These are phyloP conservation scores for Coemansia sp. DNA, from an alignment of 192 early-diverging fungal genomes.

Conservation along the genomic window DNA sequence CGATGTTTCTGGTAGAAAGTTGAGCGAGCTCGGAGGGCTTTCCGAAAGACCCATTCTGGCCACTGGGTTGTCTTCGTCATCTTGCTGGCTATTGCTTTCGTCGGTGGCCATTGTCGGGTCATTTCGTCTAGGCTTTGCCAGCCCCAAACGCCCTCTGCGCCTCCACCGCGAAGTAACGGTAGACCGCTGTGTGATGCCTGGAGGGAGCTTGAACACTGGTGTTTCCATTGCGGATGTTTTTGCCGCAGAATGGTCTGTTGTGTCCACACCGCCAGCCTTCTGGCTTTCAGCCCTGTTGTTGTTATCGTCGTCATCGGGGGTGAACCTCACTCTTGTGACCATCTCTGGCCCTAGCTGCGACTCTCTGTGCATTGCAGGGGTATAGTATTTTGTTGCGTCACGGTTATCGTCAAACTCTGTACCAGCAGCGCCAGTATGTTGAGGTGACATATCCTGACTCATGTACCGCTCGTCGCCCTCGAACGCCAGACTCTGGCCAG, in stretches of 20 bases:
- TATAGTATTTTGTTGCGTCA: slow-evolving; percentile 3
- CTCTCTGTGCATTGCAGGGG: slow-evolving; percentile 16
- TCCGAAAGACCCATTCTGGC: neutral
- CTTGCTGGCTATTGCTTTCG: slow-evolving; percentile 11
- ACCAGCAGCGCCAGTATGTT: neutral
- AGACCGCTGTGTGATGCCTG: slow-evolving; percentile 30
- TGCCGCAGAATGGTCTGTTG: neutral
- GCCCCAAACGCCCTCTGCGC: slow-evolving; percentile 31
- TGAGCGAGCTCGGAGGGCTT: slow-evolving; percentile 27
- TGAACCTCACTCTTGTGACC: slow-evolving; percentile 9
- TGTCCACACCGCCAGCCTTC: neutral
- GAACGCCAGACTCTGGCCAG: slow-evolving; percentile 16
- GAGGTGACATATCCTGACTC: neutral
- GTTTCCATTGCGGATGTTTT: slow-evolving; percentile 17
- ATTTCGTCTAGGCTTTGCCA: slow-evolving; percentile 44
- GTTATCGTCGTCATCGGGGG: slow-evolving; percentile 2
- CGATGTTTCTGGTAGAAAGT: slow-evolving; percentile 23
- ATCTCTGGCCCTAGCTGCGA: slow-evolving; percentile 14
- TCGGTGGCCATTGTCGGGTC: slow-evolving; percentile 18
- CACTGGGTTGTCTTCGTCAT: slow-evolving; percentile 4
- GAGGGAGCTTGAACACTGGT: slow-evolving; percentile 45
- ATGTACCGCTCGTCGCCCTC: slow-evolving; percentile 4
- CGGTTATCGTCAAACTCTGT: slow-evolving; percentile 5
- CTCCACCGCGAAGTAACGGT: slow-evolving; percentile 44
- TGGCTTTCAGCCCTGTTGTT: neutral